Conservation (phyloP, 2,329 filamentous ascomycete species). For the Penicillium brevicompactum region DNA sequence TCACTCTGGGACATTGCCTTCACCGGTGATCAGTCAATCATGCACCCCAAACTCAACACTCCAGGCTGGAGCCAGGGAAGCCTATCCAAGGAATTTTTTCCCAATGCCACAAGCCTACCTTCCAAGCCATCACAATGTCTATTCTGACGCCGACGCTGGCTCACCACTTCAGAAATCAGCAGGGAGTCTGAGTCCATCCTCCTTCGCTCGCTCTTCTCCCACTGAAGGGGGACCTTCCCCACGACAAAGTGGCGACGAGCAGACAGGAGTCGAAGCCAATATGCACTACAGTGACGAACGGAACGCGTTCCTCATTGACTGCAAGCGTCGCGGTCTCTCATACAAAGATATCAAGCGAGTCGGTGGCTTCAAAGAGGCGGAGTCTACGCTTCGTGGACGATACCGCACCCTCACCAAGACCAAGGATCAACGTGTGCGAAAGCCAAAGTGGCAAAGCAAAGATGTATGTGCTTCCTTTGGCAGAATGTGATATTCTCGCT, state of each 20-base stretch:
- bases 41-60: not conserved
- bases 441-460: constrained; percentile 45
- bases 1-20: not conserved
- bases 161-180: not conserved
- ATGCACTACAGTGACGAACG: constrained; percentile 26
- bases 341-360: constrained; percentile 51
- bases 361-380: constrained; percentile 48
- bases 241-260: not conserved
- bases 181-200: not conserved
- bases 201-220: not conserved
- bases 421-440: constrained; percentile 48
- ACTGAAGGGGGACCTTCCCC: not conserved
- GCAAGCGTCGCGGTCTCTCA: constrained; percentile 45
- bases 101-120: not conserved
- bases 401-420: constrained; percentile 50
- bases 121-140: not conserved
- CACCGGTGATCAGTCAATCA: not conserved
- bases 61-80: not conserved
- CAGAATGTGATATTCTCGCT: not conserved
- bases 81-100: not conserved
- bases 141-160: not conserved
- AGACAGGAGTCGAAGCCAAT: constrained; percentile 3
- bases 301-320: constrained; percentile 45
- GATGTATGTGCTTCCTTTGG: constrained; percentile 41
- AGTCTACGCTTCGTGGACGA: constrained; percentile 51